Conservation (phyloP, 2,329 filamentous ascomycete species). For the Penicillium fuscoglaucum region DNA sequence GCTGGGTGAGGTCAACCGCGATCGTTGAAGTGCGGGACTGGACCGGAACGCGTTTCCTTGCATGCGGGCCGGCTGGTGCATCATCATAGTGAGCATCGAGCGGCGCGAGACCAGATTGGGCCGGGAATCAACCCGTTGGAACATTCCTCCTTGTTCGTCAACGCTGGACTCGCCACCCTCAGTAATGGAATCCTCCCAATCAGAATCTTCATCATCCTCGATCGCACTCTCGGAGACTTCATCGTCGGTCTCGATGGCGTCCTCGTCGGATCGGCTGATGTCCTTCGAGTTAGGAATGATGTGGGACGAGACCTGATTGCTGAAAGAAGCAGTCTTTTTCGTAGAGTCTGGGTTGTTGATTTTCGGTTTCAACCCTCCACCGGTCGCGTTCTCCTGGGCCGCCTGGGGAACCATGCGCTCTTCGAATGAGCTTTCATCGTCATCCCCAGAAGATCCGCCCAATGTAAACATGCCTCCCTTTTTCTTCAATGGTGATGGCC, state of each 20-base stretch:
- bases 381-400: constrained; percentile 55
- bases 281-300: constrained; percentile 63
- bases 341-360: constrained; percentile 35
- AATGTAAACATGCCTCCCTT: constrained; percentile 69
- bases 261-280: constrained; percentile 53
- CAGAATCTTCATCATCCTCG: constrained; percentile 65
- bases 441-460: constrained; percentile 83
- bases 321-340: constrained; percentile 82
- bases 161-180: constrained; percentile 82
- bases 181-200: constrained; percentile 68
- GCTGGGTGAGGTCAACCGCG: constrained; percentile 67
- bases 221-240: constrained; percentile 82
- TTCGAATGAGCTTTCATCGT: constrained; percentile 74
- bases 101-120: constrained; percentile 80
- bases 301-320: constrained; percentile 69
- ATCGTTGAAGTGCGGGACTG: constrained; percentile 46
- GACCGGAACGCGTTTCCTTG: constrained; percentile 57
- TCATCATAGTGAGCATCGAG: constrained; percentile 85
- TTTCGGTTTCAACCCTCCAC: constrained; percentile 50
- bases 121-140: constrained; percentile 87
- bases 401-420: constrained; percentile 57
- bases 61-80: constrained; percentile 79
- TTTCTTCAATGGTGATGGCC: constrained; percentile 57
- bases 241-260: constrained; percentile 61
- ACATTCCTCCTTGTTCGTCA: constrained; percentile 70